Evolutionary conservation across 176 grass and related monocot species (phyloP).

Genomic region (Cenchrus americanus): DNA sequence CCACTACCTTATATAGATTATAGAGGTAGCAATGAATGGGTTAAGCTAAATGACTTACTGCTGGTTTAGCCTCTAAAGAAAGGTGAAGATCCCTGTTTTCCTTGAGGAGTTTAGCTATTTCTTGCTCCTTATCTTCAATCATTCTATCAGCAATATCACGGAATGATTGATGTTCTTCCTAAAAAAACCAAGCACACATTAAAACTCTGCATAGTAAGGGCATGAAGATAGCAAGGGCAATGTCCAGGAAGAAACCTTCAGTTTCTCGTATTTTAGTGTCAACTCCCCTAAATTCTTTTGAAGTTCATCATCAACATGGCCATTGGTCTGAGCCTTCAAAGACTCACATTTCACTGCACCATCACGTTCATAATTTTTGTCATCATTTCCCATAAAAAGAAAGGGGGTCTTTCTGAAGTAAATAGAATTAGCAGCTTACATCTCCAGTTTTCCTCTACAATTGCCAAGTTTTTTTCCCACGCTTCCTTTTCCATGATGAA

Average conservation of each 20-base stretch:
- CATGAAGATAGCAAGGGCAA: constrained; percentile 32
- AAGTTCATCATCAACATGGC: constrained; percentile 68
- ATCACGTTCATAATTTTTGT: constrained; percentile 31
- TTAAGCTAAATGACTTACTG: constrained; percentile 45
- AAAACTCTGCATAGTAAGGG: constrained; percentile 34
- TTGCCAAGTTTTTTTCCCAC: constrained; percentile 78
- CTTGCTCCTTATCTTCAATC: constrained; percentile 89
- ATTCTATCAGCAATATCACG: constrained; percentile 92
- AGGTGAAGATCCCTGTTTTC: constrained; percentile 80
- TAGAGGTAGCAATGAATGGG: constrained; percentile 26
- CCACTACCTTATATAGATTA: not conserved
- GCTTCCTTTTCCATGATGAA: constrained; percentile 84
- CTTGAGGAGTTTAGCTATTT: constrained; percentile 72
- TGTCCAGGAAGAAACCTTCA: constrained; percentile 71
- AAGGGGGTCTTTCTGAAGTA: constrained; percentile 29
- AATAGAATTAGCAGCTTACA: constrained; percentile 53
- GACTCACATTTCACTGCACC: constrained; percentile 80
- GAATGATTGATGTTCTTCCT: constrained; percentile 96
- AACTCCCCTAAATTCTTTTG: constrained; percentile 81
- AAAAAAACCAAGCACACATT: constrained; percentile 40
- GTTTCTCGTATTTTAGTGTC: constrained; percentile 75
- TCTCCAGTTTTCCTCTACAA: constrained; percentile 92
- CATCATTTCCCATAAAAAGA: constrained; percentile 5
- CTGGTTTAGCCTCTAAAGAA: constrained; percentile 68
- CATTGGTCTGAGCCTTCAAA: constrained; percentile 70